Evolutionary conservation across 2,329 filamentous ascomycete genomes (phyloP).

Genomic region (Aspergillus uvarum): DNA sequence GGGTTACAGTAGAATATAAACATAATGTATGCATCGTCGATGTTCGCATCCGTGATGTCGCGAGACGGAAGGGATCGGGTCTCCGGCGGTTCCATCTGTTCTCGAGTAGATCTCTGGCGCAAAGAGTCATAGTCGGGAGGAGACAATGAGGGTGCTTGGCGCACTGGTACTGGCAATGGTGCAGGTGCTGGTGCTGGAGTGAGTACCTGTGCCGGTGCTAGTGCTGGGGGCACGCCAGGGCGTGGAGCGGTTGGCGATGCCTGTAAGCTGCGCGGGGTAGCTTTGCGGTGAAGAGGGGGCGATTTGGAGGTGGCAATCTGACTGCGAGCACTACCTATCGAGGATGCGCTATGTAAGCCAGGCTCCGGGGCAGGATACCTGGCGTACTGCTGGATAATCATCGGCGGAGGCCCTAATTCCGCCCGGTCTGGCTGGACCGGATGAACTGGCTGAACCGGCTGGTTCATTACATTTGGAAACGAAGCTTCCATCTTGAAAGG

Average conservation of each 20-base stretch:
- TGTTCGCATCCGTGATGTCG: constrained; percentile 65
- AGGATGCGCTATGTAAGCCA: constrained; percentile 39
- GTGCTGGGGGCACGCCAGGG: constrained; percentile 27
- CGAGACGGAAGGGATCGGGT: constrained; percentile 61
- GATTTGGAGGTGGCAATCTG: constrained; percentile 34
- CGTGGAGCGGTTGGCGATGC: constrained; percentile 38
- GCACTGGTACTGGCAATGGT: constrained; percentile 24
- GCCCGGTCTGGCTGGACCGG: constrained; percentile 21
- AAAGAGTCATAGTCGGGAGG: constrained; percentile 37
- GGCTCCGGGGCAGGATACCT: constrained; percentile 38
- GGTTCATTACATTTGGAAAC: constrained; percentile 32
- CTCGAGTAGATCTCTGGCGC: constrained; percentile 30
- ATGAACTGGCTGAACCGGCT: constrained; percentile 16
- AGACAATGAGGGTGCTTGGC: constrained; percentile 42
- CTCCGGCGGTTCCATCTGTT: constrained; percentile 45
- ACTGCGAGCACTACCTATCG: constrained; percentile 36
- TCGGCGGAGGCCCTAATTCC: constrained; percentile 27
- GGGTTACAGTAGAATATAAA: constrained; percentile 95
- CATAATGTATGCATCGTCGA: constrained; percentile 77
- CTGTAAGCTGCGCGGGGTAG: constrained; percentile 39
- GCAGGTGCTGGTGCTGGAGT: background rate
- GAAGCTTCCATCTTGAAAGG: constrained; percentile 32
- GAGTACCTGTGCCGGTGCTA: constrained; percentile 9
- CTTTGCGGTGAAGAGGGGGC: constrained; percentile 39
- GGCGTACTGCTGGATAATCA: constrained; percentile 42